Evolutionary conservation across 768 basidiomycete species (phyloP), one percentile per base, ranked within the genome.

Genomic region (Lyophyllum atratum): DNA sequence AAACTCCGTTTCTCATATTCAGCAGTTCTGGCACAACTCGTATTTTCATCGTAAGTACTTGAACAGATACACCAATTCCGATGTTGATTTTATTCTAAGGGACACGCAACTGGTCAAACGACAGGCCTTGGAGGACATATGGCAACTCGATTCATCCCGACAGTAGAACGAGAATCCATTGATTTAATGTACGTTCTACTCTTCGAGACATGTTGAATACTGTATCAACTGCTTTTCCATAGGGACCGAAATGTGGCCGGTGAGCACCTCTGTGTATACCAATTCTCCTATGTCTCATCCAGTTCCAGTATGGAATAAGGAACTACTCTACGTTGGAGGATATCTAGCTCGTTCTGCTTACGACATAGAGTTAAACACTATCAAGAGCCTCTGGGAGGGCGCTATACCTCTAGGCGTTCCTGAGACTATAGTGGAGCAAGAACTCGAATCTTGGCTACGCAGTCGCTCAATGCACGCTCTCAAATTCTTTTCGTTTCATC

Each of bases 91-190:
- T 39, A 63, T 12, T 40, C 49, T 17, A 50, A 92, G 90, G 93
- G 93, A 14, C 93, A 95, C 69, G 85, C 93, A 15, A 97, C 94
- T 3, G 88, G 82, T 4, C 96, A 98, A 73, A 96, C 94, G 10
- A 96, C 95, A 1, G 95, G 96, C 39, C 74, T 86, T 28, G 83
- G 79, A 17, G 81, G 82, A 2, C 81, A 82, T 63, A 80, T 83
- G 73, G 74, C 93, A 0, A 87, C 91, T 9, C 80, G 95, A 2
- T 97, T 97, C 67, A 95, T 98, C 55, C 92, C 94, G 10, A 98
- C 95, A 0, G 95, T 98, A 8, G 96, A 98, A 70, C 84, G 96
- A 59, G 96, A 98, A 73, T 90, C 90, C 0, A 89, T 95, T 60
- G 94, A 93, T 71, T 76, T 95, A 28, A 88, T 93, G 88, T 92